Evolutionary conservation across 2,329 filamentous ascomycete genomes (phyloP).

Genomic region (Neofusicoccum cordaticola): DNA sequence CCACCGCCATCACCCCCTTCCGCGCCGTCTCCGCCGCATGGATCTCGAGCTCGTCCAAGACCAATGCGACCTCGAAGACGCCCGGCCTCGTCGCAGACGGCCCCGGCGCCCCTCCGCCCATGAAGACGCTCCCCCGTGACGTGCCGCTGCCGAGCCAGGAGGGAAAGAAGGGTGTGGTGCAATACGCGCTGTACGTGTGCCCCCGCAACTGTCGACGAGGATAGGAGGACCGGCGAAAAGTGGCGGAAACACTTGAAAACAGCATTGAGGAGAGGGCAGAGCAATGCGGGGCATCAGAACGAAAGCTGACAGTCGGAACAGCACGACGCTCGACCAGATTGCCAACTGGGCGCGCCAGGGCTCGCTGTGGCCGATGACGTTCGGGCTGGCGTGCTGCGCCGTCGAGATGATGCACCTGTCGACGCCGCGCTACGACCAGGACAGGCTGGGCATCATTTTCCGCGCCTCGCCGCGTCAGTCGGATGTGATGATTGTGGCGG

Average conservation of each 20-base stretch:
- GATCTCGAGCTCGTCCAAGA: constrained; percentile 64
- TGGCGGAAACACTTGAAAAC: background rate
- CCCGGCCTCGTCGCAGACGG: constrained; percentile 53
- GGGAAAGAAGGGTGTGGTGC: constrained; percentile 72
- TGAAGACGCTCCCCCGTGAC: constrained; percentile 62
- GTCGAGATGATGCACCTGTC: constrained; percentile 95
- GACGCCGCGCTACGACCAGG: constrained; percentile 87
- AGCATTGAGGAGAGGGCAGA: background rate
- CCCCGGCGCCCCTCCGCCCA: constrained; percentile 50
- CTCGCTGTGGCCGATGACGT: constrained; percentile 90
- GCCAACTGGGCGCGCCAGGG: constrained; percentile 84
- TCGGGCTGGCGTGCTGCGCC: constrained; percentile 86
- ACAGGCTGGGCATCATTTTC: constrained; percentile 88
- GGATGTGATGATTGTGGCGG: constrained; percentile 92
- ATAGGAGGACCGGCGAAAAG: background rate
- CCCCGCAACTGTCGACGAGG: background rate
- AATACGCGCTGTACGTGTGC: constrained; percentile 79
- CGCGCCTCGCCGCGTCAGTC: constrained; percentile 84
- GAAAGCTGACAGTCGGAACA: constrained; percentile 32
- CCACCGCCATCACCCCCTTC: constrained; percentile 61
- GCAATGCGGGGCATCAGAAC: background rate
- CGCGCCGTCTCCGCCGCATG: constrained; percentile 59
- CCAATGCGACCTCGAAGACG: constrained; percentile 57
- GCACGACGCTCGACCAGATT: constrained; percentile 77
- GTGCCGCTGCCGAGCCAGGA: constrained; percentile 77